Evolutionary conservation across 352 stramenopile genomes (phyloP).

Genomic region (Pythium volutum): DNA sequence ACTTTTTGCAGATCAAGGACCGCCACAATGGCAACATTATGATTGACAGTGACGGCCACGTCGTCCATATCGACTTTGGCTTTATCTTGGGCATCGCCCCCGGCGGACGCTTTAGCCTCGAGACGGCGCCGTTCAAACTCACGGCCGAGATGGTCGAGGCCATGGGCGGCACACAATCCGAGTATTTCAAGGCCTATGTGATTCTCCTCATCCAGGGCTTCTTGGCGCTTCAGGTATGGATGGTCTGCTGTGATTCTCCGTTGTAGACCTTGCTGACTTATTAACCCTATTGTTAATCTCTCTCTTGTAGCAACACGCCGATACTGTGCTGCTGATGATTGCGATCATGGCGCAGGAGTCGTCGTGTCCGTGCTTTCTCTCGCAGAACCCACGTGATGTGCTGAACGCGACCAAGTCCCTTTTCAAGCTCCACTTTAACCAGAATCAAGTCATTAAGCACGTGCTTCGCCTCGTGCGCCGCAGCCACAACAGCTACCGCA

Average conservation of each 20-base stretch:
- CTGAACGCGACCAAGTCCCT: conserved; percentile 73
- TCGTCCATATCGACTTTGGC: conserved; percentile 99
- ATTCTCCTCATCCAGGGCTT: conserved; percentile 97
- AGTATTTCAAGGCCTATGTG: conserved; percentile 97
- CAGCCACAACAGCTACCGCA: conserved; percentile 90
- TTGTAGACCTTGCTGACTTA: too few species aligned
- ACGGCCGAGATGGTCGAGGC: conserved; percentile 98
- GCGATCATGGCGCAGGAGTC: conserved; percentile 96
- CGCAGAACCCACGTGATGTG: conserved; percentile 69
- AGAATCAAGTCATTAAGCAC: conserved; percentile 88
- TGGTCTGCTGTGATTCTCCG: not conserved
- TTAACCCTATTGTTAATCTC: conserved; percentile 18
- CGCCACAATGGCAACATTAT: conserved; percentile 99
- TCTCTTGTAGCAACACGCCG: conserved; percentile 73
- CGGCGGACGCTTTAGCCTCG: conserved; percentile 92
- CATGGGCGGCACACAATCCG: conserved; percentile 90
- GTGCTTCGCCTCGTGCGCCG: conserved; percentile 87
- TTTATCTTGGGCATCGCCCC: conserved; percentile 98
- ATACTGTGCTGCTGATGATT: conserved; percentile 96
- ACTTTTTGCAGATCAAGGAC: conserved; percentile 98
- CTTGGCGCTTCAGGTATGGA: conserved; percentile 90
- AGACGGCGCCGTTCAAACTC: conserved; percentile 98
- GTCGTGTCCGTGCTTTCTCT: conserved; percentile 95
- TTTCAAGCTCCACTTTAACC: conserved; percentile 78
- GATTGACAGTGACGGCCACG: conserved; percentile 95